Conservation (phyloP, 78 protist species). For the Dictyostelium firmibasis region DNA sequence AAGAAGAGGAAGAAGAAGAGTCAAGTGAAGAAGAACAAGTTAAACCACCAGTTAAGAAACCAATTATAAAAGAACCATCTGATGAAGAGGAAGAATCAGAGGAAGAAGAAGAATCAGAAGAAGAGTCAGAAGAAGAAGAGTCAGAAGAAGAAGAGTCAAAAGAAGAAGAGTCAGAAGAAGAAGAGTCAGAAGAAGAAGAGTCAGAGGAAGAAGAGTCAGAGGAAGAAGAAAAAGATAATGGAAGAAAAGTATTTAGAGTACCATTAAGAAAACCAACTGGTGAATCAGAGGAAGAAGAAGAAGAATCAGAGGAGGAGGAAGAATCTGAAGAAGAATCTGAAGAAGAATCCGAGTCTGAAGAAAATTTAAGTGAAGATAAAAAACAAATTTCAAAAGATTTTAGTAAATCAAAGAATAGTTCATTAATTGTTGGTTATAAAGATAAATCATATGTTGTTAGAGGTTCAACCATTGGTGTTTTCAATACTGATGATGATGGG, state of each 20-base stretch:
- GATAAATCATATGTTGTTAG: conserved; percentile 78
- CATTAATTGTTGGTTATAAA: conserved; percentile 66
- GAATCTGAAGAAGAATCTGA: not conserved
- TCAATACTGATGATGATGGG: conserved; percentile 59
- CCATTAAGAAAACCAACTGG: conserved; percentile 11
- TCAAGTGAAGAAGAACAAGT: not conserved
- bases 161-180: conserved; percentile 34
- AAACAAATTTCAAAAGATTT: conserved; percentile 27
- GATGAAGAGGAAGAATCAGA: conserved; percentile 20
- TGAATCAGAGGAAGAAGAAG: not conserved
- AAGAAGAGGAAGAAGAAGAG: conserved; percentile 6
- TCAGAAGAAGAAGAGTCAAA: not conserved
- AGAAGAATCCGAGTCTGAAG: not conserved
- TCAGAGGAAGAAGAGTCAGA: conserved; percentile 36
- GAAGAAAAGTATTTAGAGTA: not conserved
- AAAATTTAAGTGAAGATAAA: not conserved
- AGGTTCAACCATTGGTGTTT: conserved; percentile 85
- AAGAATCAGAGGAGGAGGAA: not conserved
- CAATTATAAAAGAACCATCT: not conserved
- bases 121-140: conserved; percentile 13
- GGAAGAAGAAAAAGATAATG: not conserved
- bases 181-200: not conserved
- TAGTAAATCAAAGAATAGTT: conserved; percentile 41
- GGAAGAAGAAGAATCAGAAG: conserved; percentile 8
- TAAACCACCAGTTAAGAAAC: not conserved